Percentiles rank a stretch among this genome's conserved stretches.
phyloP scores from a whole-genome alignment of 1,139 yeast species.

The Yamadazyma spencermartinsiae region DNA sequence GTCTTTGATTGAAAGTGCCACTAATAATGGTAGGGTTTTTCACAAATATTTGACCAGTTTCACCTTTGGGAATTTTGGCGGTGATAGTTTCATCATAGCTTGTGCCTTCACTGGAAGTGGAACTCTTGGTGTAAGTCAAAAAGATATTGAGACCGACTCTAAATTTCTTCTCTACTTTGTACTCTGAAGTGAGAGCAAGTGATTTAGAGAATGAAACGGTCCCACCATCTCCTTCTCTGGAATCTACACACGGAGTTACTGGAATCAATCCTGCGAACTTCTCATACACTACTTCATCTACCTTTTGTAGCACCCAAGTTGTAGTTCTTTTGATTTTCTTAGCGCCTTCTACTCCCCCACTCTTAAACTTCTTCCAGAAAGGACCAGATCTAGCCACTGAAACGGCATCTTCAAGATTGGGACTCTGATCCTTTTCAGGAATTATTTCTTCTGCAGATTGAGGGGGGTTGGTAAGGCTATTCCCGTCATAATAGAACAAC shows the following conservation, averaged over 20 bases:
- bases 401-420: not conserved
- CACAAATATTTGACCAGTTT: constrained; percentile 15
- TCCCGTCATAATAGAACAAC: constrained; percentile 15
- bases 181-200: constrained; percentile 6
- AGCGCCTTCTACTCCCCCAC: constrained; percentile 5
- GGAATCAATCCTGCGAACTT: constrained; percentile 11
- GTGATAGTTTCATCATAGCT: constrained; percentile 8
- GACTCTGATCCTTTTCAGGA: constrained; percentile 7
- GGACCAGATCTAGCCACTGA: not conserved
- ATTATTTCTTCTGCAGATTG: constrained; percentile 1
- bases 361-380: not conserved
- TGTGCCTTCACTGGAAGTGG: constrained; percentile 2
- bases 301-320: constrained; percentile 11
- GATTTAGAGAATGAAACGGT: constrained; percentile 13
- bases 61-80: constrained; percentile 13
- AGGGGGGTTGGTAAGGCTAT: constrained; percentile 5
- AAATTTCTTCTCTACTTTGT: constrained; percentile 7
- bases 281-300: constrained; percentile 5
- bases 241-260: constrained; percentile 16
- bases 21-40: constrained; percentile 11
- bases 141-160: constrained; percentile 8
- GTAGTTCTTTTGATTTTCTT: constrained; percentile 1
- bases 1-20: constrained; percentile 10
- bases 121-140: constrained; percentile 5
- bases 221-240: constrained; percentile 16